A percentile compares a stretch with the other conserved stretches of the same genome.
phyloP scores from a whole-genome alignment of 73 alveolate genomes.

The Paramecium biaurelia region DNA sequence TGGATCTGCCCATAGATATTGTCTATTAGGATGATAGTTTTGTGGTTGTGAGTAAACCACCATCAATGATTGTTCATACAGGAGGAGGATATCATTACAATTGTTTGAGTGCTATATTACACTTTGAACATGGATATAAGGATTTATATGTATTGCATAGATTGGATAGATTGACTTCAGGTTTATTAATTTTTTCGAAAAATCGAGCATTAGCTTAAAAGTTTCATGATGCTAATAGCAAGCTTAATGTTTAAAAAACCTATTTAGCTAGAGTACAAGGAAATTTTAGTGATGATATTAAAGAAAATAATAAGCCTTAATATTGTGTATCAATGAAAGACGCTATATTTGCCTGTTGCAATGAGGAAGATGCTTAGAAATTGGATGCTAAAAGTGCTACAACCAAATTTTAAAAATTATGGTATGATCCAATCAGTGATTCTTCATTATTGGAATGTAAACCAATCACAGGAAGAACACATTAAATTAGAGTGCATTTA shows the following conservation, averaged over 20 bases:
- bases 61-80: slow-evolving; percentile 97
- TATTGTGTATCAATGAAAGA: slow-evolving; percentile 76
- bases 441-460: slow-evolving; percentile 87
- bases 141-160: slow-evolving; percentile 87
- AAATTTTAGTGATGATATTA: slow-evolving; percentile 69
- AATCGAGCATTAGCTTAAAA: slow-evolving; percentile 82
- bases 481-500: slow-evolving; percentile 98
- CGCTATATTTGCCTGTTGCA: slow-evolving; percentile 74
- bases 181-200: slow-evolving; percentile 92
- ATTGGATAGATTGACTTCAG: slow-evolving; percentile 97
- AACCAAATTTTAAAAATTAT: slow-evolving; percentile 83
- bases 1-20: slow-evolving; percentile 70
- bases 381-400: slow-evolving; percentile 78
- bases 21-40: slow-evolving; percentile 80
- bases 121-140: slow-evolving; percentile 79
- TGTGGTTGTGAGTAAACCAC: slow-evolving; percentile 94
- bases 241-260: slow-evolving; percentile 71
- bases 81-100: slow-evolving; percentile 95
- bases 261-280: slow-evolving; percentile 96
- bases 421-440: slow-evolving; percentile 90
- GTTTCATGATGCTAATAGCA: slow-evolving; percentile 76
- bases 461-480: slow-evolving; percentile 98
- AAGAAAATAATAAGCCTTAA: slow-evolving; percentile 68
- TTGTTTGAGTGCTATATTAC: slow-evolving; percentile 83
- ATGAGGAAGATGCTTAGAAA: slow-evolving; percentile 69